Conservation (phyloP, 805 yeast species). For the Nakazawaea sp. region DNA sequence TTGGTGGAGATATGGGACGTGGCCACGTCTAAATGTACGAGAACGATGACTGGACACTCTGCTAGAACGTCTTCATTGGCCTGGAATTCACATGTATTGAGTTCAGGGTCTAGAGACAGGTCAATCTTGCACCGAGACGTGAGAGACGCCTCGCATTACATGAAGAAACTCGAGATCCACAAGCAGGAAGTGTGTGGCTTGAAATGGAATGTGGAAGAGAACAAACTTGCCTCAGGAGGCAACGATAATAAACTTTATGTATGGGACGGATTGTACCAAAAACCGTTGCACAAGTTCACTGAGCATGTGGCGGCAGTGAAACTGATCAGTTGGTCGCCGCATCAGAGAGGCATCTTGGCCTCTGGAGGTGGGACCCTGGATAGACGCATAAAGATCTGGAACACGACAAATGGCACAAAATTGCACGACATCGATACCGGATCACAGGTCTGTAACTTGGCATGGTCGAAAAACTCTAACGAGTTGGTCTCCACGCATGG, state of each 20-base stretch:
- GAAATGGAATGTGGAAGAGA: constrained; percentile 87
- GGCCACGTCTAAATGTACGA: constrained; percentile 66
- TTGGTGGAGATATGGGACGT: constrained; percentile 95
- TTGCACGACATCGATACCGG: constrained; percentile 87
- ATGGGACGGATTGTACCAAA: constrained; percentile 73
- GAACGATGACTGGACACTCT: constrained; percentile 90
- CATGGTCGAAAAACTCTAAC: constrained; percentile 88
- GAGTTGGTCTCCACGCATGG: constrained; percentile 96
- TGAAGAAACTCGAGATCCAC: constrained; percentile 66
- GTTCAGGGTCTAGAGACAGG: constrained; percentile 84
- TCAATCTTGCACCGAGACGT: constrained; percentile 88
- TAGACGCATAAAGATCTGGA: constrained; percentile 86
- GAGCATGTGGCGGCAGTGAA: constrained; percentile 95
- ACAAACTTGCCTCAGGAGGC: constrained; percentile 91
- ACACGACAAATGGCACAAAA: constrained; percentile 69
- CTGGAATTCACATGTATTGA: constrained; percentile 88
- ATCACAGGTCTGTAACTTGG: constrained; percentile 89
- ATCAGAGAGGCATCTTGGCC: constrained; percentile 87
- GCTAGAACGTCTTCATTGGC: constrained; percentile 81
- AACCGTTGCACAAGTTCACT: constrained; percentile 65
- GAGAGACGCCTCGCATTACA: constrained; percentile 74
- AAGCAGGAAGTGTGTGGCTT: constrained; percentile 95
- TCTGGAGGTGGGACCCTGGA: constrained; percentile 98
- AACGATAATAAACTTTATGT: constrained; percentile 83
- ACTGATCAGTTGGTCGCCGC: constrained; percentile 97